Base-by-base conservation (phyloP, 2,329 filamentous ascomycete species). In the Cephalotrichum gorgonifer region DNA sequence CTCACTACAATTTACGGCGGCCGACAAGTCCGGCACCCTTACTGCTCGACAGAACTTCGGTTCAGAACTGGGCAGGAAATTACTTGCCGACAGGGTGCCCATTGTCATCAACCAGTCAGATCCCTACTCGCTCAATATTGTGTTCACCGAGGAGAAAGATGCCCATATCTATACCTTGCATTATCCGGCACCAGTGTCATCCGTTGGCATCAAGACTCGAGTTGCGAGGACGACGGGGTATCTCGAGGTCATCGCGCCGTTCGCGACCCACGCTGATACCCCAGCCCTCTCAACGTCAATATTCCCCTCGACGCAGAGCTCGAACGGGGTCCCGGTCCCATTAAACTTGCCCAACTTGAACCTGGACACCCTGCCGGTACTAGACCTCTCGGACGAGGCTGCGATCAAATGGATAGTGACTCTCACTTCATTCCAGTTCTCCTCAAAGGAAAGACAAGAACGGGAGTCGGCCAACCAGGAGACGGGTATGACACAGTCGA, bases 141-240 rank as follows among this genome's bases (percentile, higher is more conserved):
- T 66, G 11, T 66, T 74, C 49, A 66, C 59, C 3, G 52, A 63
- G 3, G 47, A 56, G 2, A 46, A 54, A 9, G 54, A 66, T 2
- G 38, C 26, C 7, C 17, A 26, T 8, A 49, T 66, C 2, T 62
- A 59, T 7, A 56, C 64, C 2, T 42, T 73, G 2, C 58, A 54
- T 2, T 76, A 70, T 47, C 69, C 70, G 0, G 48, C 62, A 0
- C 71, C 72, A 0, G 57, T 75, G 9, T 56, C 57, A 14, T 60
- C 62, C 14, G 58, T 61, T 4, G 58, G 56, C 8, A 61, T 60
- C 53, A 67, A 58, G 50, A 68, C 62, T 2, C 66, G 68, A 12
- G 60, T 75, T 23, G 71, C 68, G 31, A 66, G 71, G 28, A 69
- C 59, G 22, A 69, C 70, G 2, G 58, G 58, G 9, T 74, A 71